A percentile compares a stretch with the other conserved stretches of the same genome.
phyloP scores from a whole-genome alignment of 768 basidiomycete species.

The Hericium coralloides region DNA sequence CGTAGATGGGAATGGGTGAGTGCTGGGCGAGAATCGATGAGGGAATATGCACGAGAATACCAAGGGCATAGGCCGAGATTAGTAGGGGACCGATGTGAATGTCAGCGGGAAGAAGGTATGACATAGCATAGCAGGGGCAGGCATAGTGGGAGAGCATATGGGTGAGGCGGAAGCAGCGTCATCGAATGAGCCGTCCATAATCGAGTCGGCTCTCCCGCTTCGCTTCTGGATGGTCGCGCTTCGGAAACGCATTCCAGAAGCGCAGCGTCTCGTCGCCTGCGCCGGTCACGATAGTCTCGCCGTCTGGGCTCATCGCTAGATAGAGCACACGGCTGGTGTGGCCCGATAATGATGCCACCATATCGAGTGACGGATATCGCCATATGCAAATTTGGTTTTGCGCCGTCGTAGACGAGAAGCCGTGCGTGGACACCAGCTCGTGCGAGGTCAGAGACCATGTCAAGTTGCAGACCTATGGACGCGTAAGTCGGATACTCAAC shows the following conservation, averaged over 20 bases:
- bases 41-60: neutral
- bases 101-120: neutral
- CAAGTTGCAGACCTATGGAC: slow-evolving; percentile 82
- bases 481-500: neutral
- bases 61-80: neutral
- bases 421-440: slow-evolving; percentile 96
- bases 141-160: neutral
- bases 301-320: slow-evolving; percentile 96
- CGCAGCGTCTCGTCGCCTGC: slow-evolving; percentile 95
- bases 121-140: neutral
- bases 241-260: slow-evolving; percentile 98
- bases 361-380: slow-evolving; percentile 88
- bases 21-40: neutral
- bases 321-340: slow-evolving; percentile 94
- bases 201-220: slow-evolving; percentile 33
- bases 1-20: neutral
- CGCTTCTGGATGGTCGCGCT: slow-evolving; percentile 38
- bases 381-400: slow-evolving; percentile 96
- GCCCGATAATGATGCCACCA: slow-evolving; percentile 91
- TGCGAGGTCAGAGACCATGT: slow-evolving; percentile 95
- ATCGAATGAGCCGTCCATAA: slow-evolving; percentile 35
- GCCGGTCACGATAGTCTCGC: slow-evolving; percentile 96
- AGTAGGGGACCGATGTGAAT: neutral
- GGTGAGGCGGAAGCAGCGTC: neutral
- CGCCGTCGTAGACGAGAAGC: slow-evolving; percentile 86